Base-by-base conservation (phyloP, 305 asterid species). In the Fraxinus greggii region DNA sequence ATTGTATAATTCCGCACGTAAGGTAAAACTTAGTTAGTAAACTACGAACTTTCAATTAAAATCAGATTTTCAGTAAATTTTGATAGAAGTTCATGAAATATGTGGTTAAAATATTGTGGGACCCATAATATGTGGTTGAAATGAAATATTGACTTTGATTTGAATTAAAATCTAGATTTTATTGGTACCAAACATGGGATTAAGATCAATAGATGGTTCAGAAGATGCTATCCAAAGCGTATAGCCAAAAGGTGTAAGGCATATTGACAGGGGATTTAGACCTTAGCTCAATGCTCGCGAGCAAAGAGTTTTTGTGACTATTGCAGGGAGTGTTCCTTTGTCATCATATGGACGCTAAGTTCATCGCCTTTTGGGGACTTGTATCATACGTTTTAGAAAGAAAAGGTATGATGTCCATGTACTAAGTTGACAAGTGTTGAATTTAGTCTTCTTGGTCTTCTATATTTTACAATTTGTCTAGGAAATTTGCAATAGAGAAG, bases 381-480 rank as follows among this genome's bases (percentile, higher is more conserved):
- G 92, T 86, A 80, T 35, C 81, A 79, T 82, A 36, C 93, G 97
- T 88, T 89, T 88, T 35, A 91, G 88, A 88, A 72, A 67, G 74
- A 86, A 54, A 91, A 88, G 97, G 97, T 92, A 84, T 35, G 54
- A 61, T 67, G n/a, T 21, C 82, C 24, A 87, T 33, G 72, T 45
- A 23, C 61, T 21, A 23, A 21, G 23, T 72, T 15, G 73, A 72
- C 9, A 51, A 80, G 23, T 65, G 72, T 72, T 76, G 32, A 45
- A 51, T 81, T 17, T 76, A 61, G 28, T n/a, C 77, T 32, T 81
- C 59, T 28, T 76, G 29, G 24, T 19, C 28, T 61, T 21, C 15
- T 19, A 7, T n/a, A 7, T 19, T 61, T 61, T 61, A 61, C n/a
- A 7, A 61, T 7, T 61, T 51, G 23, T 51, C 17, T 7, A 15